These are phyloP conservation scores for Xylariaceae sp. DNA, from an alignment of 2,329 filamentous ascomycete genomes.

Conservation along the genomic window DNA sequence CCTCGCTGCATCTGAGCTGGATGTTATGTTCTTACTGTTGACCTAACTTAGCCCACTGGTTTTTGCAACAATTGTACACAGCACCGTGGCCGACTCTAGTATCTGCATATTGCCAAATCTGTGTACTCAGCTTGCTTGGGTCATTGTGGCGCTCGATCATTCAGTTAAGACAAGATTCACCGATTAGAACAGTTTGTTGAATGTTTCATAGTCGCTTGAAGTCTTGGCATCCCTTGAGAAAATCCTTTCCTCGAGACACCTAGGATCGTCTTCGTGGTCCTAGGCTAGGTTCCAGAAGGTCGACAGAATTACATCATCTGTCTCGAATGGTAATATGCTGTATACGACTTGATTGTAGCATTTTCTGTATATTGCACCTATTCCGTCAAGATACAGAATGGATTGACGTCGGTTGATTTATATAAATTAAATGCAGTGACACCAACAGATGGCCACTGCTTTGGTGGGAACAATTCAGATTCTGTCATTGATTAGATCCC, in stretches of 20 bases:
- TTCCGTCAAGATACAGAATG: too few relatives aligned
- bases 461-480: too few relatives aligned
- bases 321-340: neutral
- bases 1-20: neutral
- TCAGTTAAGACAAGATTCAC: neutral
- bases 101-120: too few relatives aligned
- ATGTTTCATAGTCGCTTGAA: neutral
- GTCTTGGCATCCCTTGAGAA: neutral
- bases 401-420: too few relatives aligned
- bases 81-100: too few relatives aligned
- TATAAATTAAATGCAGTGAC: too few relatives aligned
- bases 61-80: too few relatives aligned
- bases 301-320: neutral
- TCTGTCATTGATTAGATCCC: too few relatives aligned
- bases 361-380: too few relatives aligned
- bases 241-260: neutral
- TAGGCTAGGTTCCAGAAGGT: neutral
- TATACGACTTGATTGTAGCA: neutral
- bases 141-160: neutral
- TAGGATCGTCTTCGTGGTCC: neutral
- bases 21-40: neutral
- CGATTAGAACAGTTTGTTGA: neutral
- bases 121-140: neutral
- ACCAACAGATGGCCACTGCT: too few relatives aligned
- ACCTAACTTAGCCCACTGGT: too few relatives aligned